phyloP scores from a whole-genome alignment of 1,284 basidiomycete species.

The Amylostereum areolatum region DNA sequence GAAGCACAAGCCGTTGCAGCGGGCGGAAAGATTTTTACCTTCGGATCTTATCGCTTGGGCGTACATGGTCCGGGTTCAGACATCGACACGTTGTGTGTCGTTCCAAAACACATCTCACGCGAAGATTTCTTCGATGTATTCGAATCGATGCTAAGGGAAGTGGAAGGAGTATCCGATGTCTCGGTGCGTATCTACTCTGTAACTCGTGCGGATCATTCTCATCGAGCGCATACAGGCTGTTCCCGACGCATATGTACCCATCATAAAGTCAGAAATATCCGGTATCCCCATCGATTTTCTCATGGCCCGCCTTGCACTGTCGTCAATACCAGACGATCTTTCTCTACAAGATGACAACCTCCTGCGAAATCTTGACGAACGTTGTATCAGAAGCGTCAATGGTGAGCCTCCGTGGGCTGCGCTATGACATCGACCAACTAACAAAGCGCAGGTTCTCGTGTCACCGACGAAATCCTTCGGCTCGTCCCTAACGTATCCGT shows the following conservation, averaged over 20 bases:
- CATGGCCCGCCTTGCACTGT: slow-evolving; percentile 82
- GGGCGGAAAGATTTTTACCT: slow-evolving; percentile 98
- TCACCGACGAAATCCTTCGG: slow-evolving; percentile 94
- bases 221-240: slow-evolving; percentile 61
- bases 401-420: slow-evolving; percentile 42
- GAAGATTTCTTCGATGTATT: slow-evolving; percentile 97
- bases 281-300: slow-evolving; percentile 94
- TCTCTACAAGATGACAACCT: slow-evolving; percentile 89
- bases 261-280: slow-evolving; percentile 89
- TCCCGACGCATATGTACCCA: slow-evolving; percentile 92
- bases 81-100: slow-evolving; percentile 99
- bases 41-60: slow-evolving; percentile 93
- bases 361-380: slow-evolving; percentile 89
- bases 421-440: slow-evolving; percentile 12
- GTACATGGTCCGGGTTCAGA: slow-evolving; percentile 96
- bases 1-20: slow-evolving; percentile 82
- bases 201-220: slow-evolving; percentile 4
- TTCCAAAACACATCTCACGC: slow-evolving; percentile 90
- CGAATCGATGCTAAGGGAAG: slow-evolving; percentile 81
- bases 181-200: slow-evolving; percentile 54
- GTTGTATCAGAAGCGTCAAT: slow-evolving; percentile 91
- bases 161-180: slow-evolving; percentile 86
- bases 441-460: slow-evolving; percentile 70
- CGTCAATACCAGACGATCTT: slow-evolving; percentile 87
- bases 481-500: slow-evolving; percentile 93